Evolutionary conservation across 257 asterid genomes (phyloP).

Genomic region (Fraxinus excelsior): DNA sequence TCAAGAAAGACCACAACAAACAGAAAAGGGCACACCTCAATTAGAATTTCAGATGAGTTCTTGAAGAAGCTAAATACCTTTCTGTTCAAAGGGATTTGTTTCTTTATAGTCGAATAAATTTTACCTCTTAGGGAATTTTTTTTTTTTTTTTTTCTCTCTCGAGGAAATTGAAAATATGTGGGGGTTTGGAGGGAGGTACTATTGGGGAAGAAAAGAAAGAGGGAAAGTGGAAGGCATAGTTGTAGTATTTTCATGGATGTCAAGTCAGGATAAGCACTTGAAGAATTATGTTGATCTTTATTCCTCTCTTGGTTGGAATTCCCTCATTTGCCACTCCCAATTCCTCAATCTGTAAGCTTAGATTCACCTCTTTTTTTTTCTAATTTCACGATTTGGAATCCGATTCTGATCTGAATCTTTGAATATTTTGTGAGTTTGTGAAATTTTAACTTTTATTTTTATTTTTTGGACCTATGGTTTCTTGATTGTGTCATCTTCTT

Average conservation of each 20-base stretch:
- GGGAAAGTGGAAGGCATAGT: constrained; percentile 78
- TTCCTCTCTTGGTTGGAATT: too few relatives aligned
- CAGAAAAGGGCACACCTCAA: too few relatives aligned
- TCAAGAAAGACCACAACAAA: too few relatives aligned
- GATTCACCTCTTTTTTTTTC: not conserved
- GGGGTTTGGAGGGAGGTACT: constrained; percentile 86
- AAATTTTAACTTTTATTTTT: not conserved
- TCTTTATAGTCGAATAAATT: not conserved
- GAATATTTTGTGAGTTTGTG: too few relatives aligned
- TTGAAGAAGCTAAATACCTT: not conserved
- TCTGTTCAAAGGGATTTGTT: not conserved
- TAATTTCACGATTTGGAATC: constrained; percentile 9
- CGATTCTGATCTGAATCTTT: constrained; percentile 6
- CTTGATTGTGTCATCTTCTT: constrained; percentile 15
- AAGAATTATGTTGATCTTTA: too few relatives aligned
- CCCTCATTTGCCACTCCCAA: too few relatives aligned
- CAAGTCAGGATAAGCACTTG: too few relatives aligned
- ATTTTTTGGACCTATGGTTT: not conserved
- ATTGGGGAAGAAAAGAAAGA: constrained; percentile 82
- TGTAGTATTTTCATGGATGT: constrained; percentile 81
- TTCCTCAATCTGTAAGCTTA: constrained; percentile 22
- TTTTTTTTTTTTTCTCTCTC: too few relatives aligned
- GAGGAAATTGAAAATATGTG: constrained; percentile 48
- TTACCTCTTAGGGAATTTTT: too few relatives aligned
- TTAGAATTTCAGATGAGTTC: not conserved